These are phyloP conservation scores for Nevesoporus exiguus DNA, from an alignment of 768 basidiomycete genomes.

Conservation along the genomic window DNA sequence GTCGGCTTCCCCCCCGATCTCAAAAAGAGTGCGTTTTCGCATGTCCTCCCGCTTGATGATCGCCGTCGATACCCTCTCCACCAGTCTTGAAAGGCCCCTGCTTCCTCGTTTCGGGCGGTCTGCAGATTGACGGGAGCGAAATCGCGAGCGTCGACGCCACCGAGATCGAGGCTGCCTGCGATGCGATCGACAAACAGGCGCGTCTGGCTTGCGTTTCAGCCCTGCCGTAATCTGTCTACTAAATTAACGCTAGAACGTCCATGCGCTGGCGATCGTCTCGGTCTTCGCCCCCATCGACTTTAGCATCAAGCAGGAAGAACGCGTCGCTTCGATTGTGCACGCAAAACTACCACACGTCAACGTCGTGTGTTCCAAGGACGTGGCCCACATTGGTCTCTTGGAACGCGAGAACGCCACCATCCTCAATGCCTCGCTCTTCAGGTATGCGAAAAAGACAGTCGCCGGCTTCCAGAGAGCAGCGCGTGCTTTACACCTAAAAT, in stretches of 20 bases:
- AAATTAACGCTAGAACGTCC: slow-evolving; percentile 10
- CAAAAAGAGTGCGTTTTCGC: slow-evolving; percentile 22
- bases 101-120: slow-evolving; percentile 37
- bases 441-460: slow-evolving; percentile 56
- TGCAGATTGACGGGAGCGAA: slow-evolving; percentile 47
- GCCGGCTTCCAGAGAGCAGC: slow-evolving; percentile 51
- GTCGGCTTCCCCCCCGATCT: slow-evolving; percentile 46
- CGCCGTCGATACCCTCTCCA: background rate
- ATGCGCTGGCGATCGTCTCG: slow-evolving; percentile 42
- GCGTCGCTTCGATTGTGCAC: slow-evolving; percentile 40
- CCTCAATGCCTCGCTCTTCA: slow-evolving; percentile 60
- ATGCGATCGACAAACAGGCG: slow-evolving; percentile 33
- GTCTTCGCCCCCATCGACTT: slow-evolving; percentile 49
- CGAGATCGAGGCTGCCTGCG: slow-evolving; percentile 45
- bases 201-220: slow-evolving; percentile 1
- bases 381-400: slow-evolving; percentile 55
- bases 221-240: slow-evolving; percentile 5
- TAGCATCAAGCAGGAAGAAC: slow-evolving; percentile 44
- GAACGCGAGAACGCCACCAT: slow-evolving; percentile 69
- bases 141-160: slow-evolving; percentile 41
- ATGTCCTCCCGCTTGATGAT: background rate
- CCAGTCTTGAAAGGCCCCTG: slow-evolving; percentile 29
- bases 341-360: slow-evolving; percentile 40
- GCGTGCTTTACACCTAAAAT: slow-evolving; percentile 41
- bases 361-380: slow-evolving; percentile 53